Percentiles rank a stretch among this genome's conserved stretches.
These are phyloP conservation scores for Talinum fruticosum DNA, from an alignment of 148 eudicot genomes.

Conservation along the genomic window DNA sequence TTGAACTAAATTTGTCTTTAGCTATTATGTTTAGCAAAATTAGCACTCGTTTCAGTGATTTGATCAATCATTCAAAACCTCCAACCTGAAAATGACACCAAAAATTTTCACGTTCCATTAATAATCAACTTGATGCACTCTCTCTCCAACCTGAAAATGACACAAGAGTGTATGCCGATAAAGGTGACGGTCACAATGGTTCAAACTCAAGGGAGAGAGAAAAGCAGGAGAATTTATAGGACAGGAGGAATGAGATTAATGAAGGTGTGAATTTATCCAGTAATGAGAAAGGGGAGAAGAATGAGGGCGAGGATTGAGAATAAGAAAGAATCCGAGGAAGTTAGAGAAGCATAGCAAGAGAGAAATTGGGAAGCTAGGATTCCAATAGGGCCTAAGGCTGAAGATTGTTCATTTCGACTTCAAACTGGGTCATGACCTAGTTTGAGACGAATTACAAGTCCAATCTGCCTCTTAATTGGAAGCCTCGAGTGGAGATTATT, in stretches of 20 bases:
- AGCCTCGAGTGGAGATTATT: slow-evolving; percentile 38
- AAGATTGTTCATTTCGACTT: slow-evolving; percentile 44
- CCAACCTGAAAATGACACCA: slow-evolving; percentile 4
- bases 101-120: background rate
- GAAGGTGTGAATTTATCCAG: background rate
- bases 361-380: slow-evolving; percentile 23
- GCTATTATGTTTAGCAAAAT: background rate
- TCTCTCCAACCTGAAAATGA: slow-evolving; percentile 6
- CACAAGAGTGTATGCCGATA: background rate
- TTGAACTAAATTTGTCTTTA: background rate
- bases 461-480: slow-evolving; percentile 58
- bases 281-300: background rate
- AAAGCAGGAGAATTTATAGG: background rate
- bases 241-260: background rate
- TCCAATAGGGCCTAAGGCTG: slow-evolving; percentile 62
- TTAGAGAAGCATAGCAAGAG: background rate
- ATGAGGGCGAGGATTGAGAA: background rate
- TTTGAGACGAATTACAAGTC: slow-evolving; percentile 52
- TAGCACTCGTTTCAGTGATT: background rate
- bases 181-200: background rate
- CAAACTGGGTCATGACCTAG: slow-evolving; percentile 43
- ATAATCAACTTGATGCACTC: slow-evolving; percentile 17
- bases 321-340: background rate
- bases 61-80: background rate
- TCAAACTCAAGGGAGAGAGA: background rate